Evolutionary conservation across 495 filamentous ascomycete species (phyloP).

Genomic region (Oidiodendron maius): DNA sequence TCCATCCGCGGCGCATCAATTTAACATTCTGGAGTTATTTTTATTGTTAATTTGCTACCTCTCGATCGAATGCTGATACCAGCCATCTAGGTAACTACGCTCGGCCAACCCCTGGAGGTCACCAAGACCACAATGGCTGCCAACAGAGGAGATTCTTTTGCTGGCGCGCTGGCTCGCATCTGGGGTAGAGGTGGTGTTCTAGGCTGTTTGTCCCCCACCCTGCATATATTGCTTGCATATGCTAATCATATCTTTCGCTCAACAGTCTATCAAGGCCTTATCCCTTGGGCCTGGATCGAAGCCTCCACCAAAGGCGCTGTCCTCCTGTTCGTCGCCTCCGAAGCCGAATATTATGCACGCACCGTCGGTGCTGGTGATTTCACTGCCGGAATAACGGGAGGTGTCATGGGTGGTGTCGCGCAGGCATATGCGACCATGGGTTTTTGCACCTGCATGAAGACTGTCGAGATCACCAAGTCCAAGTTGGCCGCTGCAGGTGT

Average conservation of each 20-base stretch:
- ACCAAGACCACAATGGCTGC: constrained; percentile 99
- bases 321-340: constrained; percentile 96
- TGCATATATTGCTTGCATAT: not conserved
- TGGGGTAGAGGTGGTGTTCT: constrained; percentile 92
- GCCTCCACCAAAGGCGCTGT: constrained; percentile 99
- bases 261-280: constrained; percentile 97
- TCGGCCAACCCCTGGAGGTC: constrained; percentile 96
- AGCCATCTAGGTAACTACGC: constrained; percentile 65
- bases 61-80: too few species aligned
- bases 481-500: constrained; percentile 80
- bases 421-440: constrained; percentile 99
- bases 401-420: constrained; percentile 90
- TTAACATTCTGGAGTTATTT: too few species aligned
- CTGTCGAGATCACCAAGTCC: constrained; percentile 97
- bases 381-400: constrained; percentile 79
- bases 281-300: constrained; percentile 99
- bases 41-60: too few species aligned
- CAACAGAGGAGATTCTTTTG: constrained; percentile 84
- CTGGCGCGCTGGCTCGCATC: constrained; percentile 72
- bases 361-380: constrained; percentile 79
- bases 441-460: constrained; percentile 99
- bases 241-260: not conserved
- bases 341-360: constrained; percentile 91
- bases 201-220: constrained; percentile 68
- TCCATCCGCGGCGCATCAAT: too few species aligned